Evolutionary conservation across 352 stramenopile species (phyloP).

Genomic region (Phytopythium aichiense): DNA sequence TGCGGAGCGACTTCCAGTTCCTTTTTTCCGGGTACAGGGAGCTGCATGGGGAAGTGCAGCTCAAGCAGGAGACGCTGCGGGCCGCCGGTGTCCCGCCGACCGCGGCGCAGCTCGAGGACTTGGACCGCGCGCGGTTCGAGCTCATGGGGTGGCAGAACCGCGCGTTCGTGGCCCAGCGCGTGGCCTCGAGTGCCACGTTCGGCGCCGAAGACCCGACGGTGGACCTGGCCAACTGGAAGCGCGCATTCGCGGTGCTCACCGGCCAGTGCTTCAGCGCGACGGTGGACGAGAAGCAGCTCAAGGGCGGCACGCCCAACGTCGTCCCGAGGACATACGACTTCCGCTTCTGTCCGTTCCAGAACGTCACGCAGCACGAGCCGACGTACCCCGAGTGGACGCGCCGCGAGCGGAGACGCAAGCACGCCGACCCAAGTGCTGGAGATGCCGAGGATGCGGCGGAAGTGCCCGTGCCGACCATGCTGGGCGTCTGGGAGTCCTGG

Average conservation of each 20-base stretch:
- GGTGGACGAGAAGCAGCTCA: slow-evolving; percentile 68
- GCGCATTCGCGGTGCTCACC: slow-evolving; percentile 50
- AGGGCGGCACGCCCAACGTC: slow-evolving; percentile 72
- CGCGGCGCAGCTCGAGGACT: slow-evolving; percentile 35
- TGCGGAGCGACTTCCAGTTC: slow-evolving; percentile 25
- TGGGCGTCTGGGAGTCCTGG: slow-evolving; percentile 74
- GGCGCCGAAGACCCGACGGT: slow-evolving; percentile 9
- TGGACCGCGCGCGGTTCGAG: slow-evolving; percentile 14
- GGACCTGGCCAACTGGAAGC: slow-evolving; percentile 19
- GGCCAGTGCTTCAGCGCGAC: slow-evolving; percentile 62
- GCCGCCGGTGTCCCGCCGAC: slow-evolving; percentile 12
- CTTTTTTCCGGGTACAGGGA: slow-evolving; percentile 6
- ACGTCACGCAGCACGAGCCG: slow-evolving; percentile 71
- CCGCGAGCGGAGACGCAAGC: slow-evolving; percentile 42
- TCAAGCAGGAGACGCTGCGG: slow-evolving; percentile 22
- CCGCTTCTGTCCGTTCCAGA: slow-evolving; percentile 75
- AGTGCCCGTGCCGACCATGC: slow-evolving; percentile 24
- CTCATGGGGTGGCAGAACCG: slow-evolving; percentile 42
- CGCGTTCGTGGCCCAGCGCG: slow-evolving; percentile 44
- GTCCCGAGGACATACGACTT: slow-evolving; percentile 64
- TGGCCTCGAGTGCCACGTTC: slow-evolving; percentile 46
- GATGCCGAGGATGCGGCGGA: slow-evolving; percentile 21
- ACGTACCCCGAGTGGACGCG: slow-evolving; percentile 47
- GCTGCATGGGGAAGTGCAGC: slow-evolving; percentile 26
- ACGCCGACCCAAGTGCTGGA: slow-evolving; percentile 7